Conservation (phyloP, 306 rosid genomes). For the Parietaria judaica region DNA sequence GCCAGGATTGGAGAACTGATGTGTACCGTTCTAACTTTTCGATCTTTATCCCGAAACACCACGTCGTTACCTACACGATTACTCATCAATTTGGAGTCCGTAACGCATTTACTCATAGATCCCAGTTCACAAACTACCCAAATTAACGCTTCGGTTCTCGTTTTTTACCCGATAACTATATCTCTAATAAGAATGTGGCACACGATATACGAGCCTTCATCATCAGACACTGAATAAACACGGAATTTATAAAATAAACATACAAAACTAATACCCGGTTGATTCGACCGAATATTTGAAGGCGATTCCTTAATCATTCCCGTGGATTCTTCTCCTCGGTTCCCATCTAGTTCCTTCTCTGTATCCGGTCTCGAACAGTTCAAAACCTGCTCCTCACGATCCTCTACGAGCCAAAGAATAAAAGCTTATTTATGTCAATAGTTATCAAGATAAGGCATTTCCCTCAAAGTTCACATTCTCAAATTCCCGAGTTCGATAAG, state of each 20-base stretch:
- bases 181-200: too few relatives aligned
- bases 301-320: conserved; percentile 30
- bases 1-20: conserved; percentile 51
- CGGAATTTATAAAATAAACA: not conserved
- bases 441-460: too few relatives aligned
- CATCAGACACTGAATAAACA: too few relatives aligned
- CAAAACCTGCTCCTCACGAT: conserved; percentile 28
- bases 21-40: conserved; percentile 31
- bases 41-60: conserved; percentile 13
- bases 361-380: conserved; percentile 23
- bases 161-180: too few relatives aligned
- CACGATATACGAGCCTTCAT: too few relatives aligned
- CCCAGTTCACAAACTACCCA: not conserved
- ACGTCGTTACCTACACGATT: conserved; percentile 26
- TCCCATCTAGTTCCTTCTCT: conserved; percentile 23
- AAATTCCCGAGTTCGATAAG: too few relatives aligned
- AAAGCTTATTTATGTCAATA: not conserved
- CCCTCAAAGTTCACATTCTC: too few relatives aligned
- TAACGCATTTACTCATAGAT: conserved; percentile 1
- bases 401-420: conserved; percentile 10
- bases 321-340: conserved; percentile 26
- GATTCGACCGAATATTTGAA: conserved; percentile 14
- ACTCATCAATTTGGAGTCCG: not conserved
- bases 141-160: too few relatives aligned
- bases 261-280: not conserved